Evolutionary conservation across 1,284 basidiomycete genomes (phyloP), one percentile per base, ranked within the genome.

Genomic region (Heterobasidion irregulare): DNA sequence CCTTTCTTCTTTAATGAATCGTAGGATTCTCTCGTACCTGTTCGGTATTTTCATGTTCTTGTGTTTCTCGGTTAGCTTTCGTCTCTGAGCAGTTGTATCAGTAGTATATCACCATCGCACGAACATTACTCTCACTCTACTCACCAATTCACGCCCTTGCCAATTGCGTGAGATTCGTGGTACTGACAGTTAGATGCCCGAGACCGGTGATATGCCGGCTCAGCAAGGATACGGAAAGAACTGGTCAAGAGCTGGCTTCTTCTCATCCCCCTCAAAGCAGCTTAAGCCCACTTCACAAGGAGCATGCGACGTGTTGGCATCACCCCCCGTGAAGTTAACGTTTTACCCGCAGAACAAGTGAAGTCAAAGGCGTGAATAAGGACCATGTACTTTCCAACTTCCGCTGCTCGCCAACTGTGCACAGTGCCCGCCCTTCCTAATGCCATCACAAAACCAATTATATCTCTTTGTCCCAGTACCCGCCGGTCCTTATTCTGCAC

Each of bases 401-500:
- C 84, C 36, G 81, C 86, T 53, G 86, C 89, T 32, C 75, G 80
- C 63, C 86, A 83, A 64, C 75, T 91, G 48, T 83, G 84, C 19
- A 81, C 81, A 18, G 74, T 77, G 34, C 85, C 88, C 49, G 75
- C 80, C 34, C 70, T 90, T 48, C 86, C 86, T 18, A 78, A 86
- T 59, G 70, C 80, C 53, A 73, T 76, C 12, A 72, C 75, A 52
- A 84, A 86, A 61, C 72, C 75, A 15, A 73, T 89, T 47, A 68
- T 91, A 49, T 75, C 73, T 16, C 67, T 92, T 55, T 72, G 75
- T 32, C 74, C 84, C 5, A 92, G 84, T 64, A 81, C 85, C 35
- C 79, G 84, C 59, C 92, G 83, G 67, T 84, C 86, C 47, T 76
- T 94, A 50, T 94, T 94, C 67, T 89, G 85, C 61, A 78, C 83